Evolutionary conservation across 164 flowering plant species (phyloP).

Genomic region (Chloranthus sessilifolius): DNA sequence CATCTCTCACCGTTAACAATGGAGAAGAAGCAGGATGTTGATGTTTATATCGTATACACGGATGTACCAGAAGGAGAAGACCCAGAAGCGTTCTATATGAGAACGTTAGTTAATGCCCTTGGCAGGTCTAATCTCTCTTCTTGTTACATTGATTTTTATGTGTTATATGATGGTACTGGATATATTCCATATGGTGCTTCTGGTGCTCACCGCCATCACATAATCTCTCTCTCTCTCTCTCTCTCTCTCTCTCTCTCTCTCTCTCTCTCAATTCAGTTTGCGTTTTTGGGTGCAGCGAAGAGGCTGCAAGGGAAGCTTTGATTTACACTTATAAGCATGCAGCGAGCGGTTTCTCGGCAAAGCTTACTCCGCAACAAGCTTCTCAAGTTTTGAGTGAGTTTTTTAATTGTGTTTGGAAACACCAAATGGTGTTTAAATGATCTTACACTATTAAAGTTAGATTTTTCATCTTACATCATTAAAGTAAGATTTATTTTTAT

Average conservation of each 20-base stretch:
- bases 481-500: no score
- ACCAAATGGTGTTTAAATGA: no score
- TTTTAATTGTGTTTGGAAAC: neutral
- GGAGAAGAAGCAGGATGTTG: no score
- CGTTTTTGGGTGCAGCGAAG: slow-evolving; percentile 51
- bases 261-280: neutral
- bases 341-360: slow-evolving; percentile 88
- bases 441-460: no score
- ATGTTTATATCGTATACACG: slow-evolving; percentile 72
- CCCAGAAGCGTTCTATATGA: slow-evolving; percentile 51
- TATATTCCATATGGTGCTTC: no score
- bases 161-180: no score
- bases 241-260: slow-evolving; percentile 8
- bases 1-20: no score
- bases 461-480: no score
- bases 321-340: slow-evolving; percentile 81
- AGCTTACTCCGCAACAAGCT: slow-evolving; percentile 81
- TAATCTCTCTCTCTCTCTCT: no score
- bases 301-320: slow-evolving; percentile 77
- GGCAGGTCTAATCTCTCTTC: slow-evolving; percentile 43
- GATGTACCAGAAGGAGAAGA: slow-evolving; percentile 49
- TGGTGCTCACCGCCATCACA: neutral
- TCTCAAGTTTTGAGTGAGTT: slow-evolving; percentile 50
- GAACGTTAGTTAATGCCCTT: slow-evolving; percentile 60
- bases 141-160: no score